These are phyloP conservation scores for Cystobasidium tubakii DNA, from an alignment of 768 basidiomycete genomes.

Conservation along the genomic window DNA sequence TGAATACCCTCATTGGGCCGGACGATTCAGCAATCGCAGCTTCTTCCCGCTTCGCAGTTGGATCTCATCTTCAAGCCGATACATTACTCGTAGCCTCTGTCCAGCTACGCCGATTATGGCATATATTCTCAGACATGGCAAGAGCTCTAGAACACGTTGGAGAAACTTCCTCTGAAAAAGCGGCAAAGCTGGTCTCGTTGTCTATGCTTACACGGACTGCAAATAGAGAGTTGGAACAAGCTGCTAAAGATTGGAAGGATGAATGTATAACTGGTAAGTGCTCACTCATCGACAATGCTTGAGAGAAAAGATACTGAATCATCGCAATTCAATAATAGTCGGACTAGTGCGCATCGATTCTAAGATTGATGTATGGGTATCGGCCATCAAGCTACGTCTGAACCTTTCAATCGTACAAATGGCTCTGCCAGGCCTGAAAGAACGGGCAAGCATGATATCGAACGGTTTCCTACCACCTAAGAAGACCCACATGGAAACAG, in stretches of 20 bases:
- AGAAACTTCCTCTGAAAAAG: conserved; percentile 15
- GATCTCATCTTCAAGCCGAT: conserved; percentile 6
- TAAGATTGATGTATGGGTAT: conserved; percentile 28
- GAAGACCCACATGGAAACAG: neutral
- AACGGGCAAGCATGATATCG: conserved; percentile 7
- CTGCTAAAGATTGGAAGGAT: conserved; percentile 30
- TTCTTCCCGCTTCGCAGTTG: conserved; percentile 28
- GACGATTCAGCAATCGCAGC: conserved; percentile 26
- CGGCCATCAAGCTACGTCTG: conserved; percentile 28
- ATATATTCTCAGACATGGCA: conserved; percentile 30
- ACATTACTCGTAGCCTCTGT: conserved; percentile 20
- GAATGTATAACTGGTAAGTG: conserved; percentile 15
- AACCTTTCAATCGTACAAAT: conserved; percentile 36
- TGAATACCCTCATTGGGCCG: conserved; percentile 28
- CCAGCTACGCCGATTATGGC: conserved; percentile 21
- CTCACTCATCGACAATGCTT: neutral
- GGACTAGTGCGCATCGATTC: conserved; percentile 11
- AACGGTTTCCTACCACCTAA: conserved; percentile 21
- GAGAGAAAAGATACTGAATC: neutral
- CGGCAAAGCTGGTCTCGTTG: conserved; percentile 28
- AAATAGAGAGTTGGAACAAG: conserved; percentile 23
- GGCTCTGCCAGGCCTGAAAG: conserved; percentile 29
- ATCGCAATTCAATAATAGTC: neutral
- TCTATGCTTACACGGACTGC: conserved; percentile 28
- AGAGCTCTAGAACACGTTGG: conserved; percentile 8